These are phyloP conservation scores for Primulina tabacum DNA, from an alignment of 257 asterid species.

Conservation along the genomic window DNA sequence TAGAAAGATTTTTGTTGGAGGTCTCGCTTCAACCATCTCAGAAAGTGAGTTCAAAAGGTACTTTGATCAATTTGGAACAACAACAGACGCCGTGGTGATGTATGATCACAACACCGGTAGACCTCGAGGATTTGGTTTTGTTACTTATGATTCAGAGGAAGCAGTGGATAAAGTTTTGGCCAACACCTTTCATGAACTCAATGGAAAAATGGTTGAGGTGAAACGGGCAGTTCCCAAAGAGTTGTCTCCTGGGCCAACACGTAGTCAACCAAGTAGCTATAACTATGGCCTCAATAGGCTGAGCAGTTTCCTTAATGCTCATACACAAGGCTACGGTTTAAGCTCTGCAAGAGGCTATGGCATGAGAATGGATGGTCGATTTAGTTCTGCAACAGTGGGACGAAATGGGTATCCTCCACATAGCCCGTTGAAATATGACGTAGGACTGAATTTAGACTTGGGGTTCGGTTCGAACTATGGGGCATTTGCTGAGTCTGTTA, in stretches of 20 bases:
- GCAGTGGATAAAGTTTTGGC: conserved; percentile 49
- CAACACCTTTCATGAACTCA: conserved; percentile 77
- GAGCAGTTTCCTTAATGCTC: conserved; percentile 44
- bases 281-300: conserved; percentile 51
- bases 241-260: conserved; percentile 61
- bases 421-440: conserved; percentile 41
- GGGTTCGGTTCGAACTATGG: conserved; percentile 51
- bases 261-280: conserved; percentile 40
- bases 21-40: conserved; percentile 76
- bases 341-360: conserved; percentile 49
- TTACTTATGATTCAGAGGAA: conserved; percentile 61
- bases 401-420: conserved; percentile 63
- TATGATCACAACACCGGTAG: conserved; percentile 90
- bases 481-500: conserved; percentile 40
- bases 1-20: conserved; percentile 85
- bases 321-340: conserved; percentile 48
- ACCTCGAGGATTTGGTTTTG: conserved; percentile 93
- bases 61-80: conserved; percentile 77
- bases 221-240: conserved; percentile 83
- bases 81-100: conserved; percentile 88
- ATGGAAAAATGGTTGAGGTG: conserved; percentile 87
- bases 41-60: conserved; percentile 79
- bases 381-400: conserved; percentile 56
- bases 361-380: conserved; percentile 54
- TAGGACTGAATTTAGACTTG: conserved; percentile 47